phyloP scores from a whole-genome alignment of 805 yeast genomes.

The Candida montana region DNA sequence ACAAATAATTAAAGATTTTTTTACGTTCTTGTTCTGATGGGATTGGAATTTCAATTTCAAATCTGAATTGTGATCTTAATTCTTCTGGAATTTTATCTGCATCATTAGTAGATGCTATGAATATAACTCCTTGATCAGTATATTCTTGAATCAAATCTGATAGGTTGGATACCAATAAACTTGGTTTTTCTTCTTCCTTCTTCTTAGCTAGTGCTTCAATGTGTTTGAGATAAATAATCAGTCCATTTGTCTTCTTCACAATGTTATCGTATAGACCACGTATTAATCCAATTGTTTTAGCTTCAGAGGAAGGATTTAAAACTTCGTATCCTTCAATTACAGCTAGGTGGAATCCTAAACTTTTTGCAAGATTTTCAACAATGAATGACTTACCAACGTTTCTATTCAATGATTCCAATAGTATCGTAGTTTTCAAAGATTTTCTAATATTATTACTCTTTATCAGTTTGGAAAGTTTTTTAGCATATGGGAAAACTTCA shows the following conservation, averaged over 20 bases:
- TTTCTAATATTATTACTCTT: conserved; percentile 39
- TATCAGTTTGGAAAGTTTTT: conserved; percentile 47
- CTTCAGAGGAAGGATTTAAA: conserved; percentile 63
- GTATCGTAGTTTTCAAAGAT: conserved; percentile 53
- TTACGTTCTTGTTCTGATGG: conserved; percentile 75
- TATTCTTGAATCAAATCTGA: conserved; percentile 53
- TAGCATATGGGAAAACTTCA: conserved; percentile 42
- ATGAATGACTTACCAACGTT: conserved; percentile 76
- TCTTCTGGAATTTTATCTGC: conserved; percentile 62
- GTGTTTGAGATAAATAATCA: conserved; percentile 61
- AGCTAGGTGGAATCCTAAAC: conserved; percentile 60
- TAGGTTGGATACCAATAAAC: conserved; percentile 42
- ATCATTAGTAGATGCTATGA: conserved; percentile 66
- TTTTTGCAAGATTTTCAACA: conserved; percentile 47
- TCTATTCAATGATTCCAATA: conserved; percentile 63
- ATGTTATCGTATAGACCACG: conserved; percentile 71
- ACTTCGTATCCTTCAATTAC: conserved; percentile 68
- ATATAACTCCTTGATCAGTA: conserved; percentile 36
- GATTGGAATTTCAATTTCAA: conserved; percentile 70
- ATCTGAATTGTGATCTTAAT: conserved; percentile 63
- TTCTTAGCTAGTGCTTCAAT: conserved; percentile 70
- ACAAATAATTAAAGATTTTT: conserved; percentile 51
- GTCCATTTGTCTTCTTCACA: conserved; percentile 37
- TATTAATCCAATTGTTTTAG: conserved; percentile 73
- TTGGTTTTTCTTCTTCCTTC: conserved; percentile 43